Conservation (phyloP, 1,284 basidiomycete species). For the Ceratobasidium sp. region DNA sequence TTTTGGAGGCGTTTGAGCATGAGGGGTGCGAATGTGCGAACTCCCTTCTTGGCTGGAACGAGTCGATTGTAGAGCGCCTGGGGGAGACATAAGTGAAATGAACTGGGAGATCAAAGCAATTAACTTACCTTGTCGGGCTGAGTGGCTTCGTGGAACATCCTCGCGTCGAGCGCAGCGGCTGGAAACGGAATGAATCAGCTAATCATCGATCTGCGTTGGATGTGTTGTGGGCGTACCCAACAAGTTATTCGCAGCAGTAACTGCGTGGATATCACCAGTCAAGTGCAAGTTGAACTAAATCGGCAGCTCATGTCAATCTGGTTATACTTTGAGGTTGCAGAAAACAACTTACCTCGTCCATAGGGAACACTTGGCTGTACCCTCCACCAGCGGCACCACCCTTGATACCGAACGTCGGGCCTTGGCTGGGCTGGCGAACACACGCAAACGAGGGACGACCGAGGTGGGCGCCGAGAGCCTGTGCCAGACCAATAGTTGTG, state of each 20-base stretch:
- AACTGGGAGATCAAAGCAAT: background rate
- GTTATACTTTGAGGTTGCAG: background rate
- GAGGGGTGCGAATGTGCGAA: constrained; percentile 93
- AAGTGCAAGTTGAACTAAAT: constrained; percentile 94
- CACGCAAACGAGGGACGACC: constrained; percentile 95
- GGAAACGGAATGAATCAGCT: constrained; percentile 36
- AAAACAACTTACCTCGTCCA: constrained; percentile 86
- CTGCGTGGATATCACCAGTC: constrained; percentile 98
- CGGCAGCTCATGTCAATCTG: background rate
- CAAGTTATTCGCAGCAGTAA: constrained; percentile 97
- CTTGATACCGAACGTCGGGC: constrained; percentile 99
- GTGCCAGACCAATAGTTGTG: constrained; percentile 97
- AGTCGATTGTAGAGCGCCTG: constrained; percentile 91
- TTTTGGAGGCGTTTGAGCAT: constrained; percentile 97
- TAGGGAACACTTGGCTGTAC: constrained; percentile 98
- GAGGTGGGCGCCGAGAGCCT: constrained; percentile 96
- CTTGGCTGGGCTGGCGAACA: constrained; percentile 99
- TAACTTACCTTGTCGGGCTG: constrained; percentile 86
- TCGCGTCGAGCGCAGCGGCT: constrained; percentile 97
- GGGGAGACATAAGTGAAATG: background rate
- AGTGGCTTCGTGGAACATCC: constrained; percentile 98
- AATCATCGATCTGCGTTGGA: no score
- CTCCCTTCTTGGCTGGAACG: constrained; percentile 94
- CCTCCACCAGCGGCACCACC: constrained; percentile 98
- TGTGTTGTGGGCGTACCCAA: constrained; percentile 67